Evolutionary conservation across 768 basidiomycete species (phyloP).

Genomic region (Podaxis rugospora): DNA sequence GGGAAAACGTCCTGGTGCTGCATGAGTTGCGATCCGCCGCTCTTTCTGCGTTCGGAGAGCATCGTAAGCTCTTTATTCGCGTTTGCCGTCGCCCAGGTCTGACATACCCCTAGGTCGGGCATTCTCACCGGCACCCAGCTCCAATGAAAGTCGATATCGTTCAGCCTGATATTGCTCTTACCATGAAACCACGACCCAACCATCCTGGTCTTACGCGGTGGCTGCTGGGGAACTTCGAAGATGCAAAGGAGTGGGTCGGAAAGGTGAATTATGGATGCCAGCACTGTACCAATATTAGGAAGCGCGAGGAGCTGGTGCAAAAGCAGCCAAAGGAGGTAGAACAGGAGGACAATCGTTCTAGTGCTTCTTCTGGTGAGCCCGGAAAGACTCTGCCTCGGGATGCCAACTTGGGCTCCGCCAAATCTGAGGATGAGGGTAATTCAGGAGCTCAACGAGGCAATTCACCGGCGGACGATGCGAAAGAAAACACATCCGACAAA

Average conservation of each 20-base stretch:
- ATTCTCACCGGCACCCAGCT: slow-evolving; percentile 58
- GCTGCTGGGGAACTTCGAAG: slow-evolving; percentile 15
- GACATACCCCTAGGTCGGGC: slow-evolving; percentile 43
- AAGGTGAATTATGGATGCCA: slow-evolving; percentile 46
- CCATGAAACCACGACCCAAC: neutral
- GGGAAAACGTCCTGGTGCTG: slow-evolving; percentile 32
- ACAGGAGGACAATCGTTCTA: neutral
- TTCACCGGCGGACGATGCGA: neutral
- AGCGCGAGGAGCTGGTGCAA: neutral
- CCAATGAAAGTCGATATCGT: slow-evolving; percentile 35
- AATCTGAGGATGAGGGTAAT: neutral
- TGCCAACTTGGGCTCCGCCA: neutral
- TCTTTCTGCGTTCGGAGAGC: slow-evolving; percentile 42
- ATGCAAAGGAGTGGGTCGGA: slow-evolving; percentile 24
- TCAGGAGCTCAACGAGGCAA: neutral
- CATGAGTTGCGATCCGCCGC: slow-evolving; percentile 41
- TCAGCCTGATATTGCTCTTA: slow-evolving; percentile 9
- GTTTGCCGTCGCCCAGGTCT: neutral
- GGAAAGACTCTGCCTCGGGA: neutral
- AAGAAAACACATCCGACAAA: slow-evolving; percentile 15
- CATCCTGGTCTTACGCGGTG: slow-evolving; percentile 14
- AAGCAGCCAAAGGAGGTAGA: neutral
- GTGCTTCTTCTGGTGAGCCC: neutral
- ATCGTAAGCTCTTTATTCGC: slow-evolving; percentile 33
- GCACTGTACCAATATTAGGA: slow-evolving; percentile 35